Percentiles rank a stretch among this genome's conserved stretches.
Evolutionary conservation across 2,329 filamentous ascomycete genomes (phyloP).

Genomic region (Colletotrichum theobromicola): DNA sequence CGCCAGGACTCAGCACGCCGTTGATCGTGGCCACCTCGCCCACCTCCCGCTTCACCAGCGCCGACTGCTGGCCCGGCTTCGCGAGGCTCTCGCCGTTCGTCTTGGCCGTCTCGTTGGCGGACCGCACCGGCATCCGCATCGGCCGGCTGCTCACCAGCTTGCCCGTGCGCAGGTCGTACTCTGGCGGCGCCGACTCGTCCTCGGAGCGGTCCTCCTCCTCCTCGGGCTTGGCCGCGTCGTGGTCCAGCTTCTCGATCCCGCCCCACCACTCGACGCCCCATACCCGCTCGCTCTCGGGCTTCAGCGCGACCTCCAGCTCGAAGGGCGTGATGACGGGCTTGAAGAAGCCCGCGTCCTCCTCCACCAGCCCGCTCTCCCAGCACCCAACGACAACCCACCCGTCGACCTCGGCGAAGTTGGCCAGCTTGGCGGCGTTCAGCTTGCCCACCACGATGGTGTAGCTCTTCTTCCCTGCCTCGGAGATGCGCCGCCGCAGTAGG

Average conservation of each 20-base stretch:
- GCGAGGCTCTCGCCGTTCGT: slow-evolving; percentile 27
- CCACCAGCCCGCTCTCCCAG: slow-evolving; percentile 94
- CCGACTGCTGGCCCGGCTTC: slow-evolving; percentile 27
- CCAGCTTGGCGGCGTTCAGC: slow-evolving; percentile 92
- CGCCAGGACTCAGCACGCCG: slow-evolving; percentile 87
- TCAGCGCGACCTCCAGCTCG: slow-evolving; percentile 81
- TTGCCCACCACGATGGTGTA: slow-evolving; percentile 98
- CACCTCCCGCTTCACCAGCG: slow-evolving; percentile 64
- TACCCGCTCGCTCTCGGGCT: slow-evolving; percentile 74
- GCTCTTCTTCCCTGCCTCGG: slow-evolving; percentile 85
- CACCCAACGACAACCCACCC: slow-evolving; percentile 98
- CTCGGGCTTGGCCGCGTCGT: slow-evolving; percentile 28
- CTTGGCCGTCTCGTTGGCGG: background rate
- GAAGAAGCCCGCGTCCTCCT: slow-evolving; percentile 83
- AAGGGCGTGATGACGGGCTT: slow-evolving; percentile 93
- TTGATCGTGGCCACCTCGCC: slow-evolving; percentile 83
- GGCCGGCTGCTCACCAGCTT: slow-evolving; percentile 81
- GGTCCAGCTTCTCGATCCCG: slow-evolving; percentile 76
- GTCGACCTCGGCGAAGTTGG: slow-evolving; percentile 94
- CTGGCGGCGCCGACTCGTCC: slow-evolving; percentile 80
- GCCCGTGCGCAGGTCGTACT: slow-evolving; percentile 91
- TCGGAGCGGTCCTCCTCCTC: slow-evolving; percentile 40
- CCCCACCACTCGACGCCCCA: slow-evolving; percentile 92
- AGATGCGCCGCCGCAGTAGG: slow-evolving; percentile 74
- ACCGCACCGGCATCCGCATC: slow-evolving; percentile 57